phyloP scores from a whole-genome alignment of 2,329 filamentous ascomycete genomes.

The Clarireedia paspali region DNA sequence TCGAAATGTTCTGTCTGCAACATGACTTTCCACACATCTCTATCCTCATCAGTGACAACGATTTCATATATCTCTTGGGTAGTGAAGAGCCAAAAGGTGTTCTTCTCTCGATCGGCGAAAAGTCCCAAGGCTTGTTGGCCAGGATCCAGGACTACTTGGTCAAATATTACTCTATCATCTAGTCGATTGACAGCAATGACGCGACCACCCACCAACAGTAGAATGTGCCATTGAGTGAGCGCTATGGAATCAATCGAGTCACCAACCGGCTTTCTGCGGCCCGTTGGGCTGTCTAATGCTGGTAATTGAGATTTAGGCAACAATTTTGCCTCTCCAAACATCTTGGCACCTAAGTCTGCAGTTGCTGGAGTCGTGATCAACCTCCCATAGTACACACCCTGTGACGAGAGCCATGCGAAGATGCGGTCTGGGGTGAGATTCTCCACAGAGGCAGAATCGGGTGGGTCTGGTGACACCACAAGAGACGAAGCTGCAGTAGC shows the following conservation, averaged over 20 bases:
- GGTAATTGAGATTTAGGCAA: constrained; percentile 68
- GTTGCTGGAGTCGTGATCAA: constrained; percentile 55
- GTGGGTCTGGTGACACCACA: constrained; percentile 67
- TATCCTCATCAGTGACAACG: constrained; percentile 79
- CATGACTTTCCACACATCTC: constrained; percentile 94
- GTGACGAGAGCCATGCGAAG: constrained; percentile 85
- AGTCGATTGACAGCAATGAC: constrained; percentile 82
- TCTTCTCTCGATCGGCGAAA: constrained; percentile 85
- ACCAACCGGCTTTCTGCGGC: constrained; percentile 55
- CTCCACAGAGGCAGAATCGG: constrained; percentile 46
- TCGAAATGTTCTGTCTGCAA: constrained; percentile 82
- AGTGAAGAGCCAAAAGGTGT: constrained; percentile 96
- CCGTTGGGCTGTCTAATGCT: constrained; percentile 55
- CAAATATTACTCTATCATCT: constrained; percentile 77
- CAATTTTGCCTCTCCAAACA: constrained; percentile 74
- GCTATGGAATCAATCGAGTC: constrained; percentile 74
- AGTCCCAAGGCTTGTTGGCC: constrained; percentile 77
- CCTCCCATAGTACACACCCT: constrained; percentile 83
- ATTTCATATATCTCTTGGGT: constrained; percentile 88
- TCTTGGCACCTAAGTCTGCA: constrained; percentile 59
- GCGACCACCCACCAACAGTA: constrained; percentile 74
- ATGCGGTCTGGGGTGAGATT: constrained; percentile 57
- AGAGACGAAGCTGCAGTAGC: constrained; percentile 56
- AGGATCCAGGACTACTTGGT: constrained; percentile 75
- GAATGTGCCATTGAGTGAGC: constrained; percentile 87